phyloP scores from a whole-genome alignment of 441 rosid genomes.

The Macaranga tanarius region DNA sequence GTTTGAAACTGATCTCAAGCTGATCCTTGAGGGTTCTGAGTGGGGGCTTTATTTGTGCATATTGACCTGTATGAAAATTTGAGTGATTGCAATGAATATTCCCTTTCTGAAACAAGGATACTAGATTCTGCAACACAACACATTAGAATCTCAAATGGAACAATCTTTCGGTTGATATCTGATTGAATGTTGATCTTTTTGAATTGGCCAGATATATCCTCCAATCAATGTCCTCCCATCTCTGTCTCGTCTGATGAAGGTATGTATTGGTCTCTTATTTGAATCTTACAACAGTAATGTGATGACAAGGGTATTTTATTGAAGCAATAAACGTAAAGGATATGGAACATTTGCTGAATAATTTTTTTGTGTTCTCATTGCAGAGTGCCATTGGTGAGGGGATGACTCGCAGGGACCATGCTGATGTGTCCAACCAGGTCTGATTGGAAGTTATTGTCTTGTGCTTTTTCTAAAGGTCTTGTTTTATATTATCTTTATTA shows the following conservation, averaged over 20 bases:
- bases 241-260: slow-evolving; percentile 96
- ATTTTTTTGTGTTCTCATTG: slow-evolving; percentile 9
- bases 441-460: slow-evolving; percentile 5
- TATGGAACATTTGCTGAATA: neutral
- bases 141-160: neutral
- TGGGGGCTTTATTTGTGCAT: neutral
- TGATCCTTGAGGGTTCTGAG: neutral
- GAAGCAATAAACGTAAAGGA: neutral
- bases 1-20: neutral
- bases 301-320: neutral
- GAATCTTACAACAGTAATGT: slow-evolving; percentile 11
- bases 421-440: slow-evolving; percentile 99
- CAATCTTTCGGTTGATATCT: neutral
- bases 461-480: neutral
- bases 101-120: neutral
- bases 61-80: neutral
- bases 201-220: slow-evolving; percentile 76
- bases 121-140: neutral
- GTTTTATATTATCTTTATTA: neutral
- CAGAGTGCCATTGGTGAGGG: slow-evolving; percentile 99
- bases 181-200: slow-evolving; percentile 33
- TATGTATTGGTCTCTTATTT: slow-evolving; percentile 5
- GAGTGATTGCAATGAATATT: neutral
- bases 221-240: slow-evolving; percentile 99
- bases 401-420: slow-evolving; percentile 95